These are phyloP conservation scores for Lachnellula subtilissima DNA, from an alignment of 2,329 filamentous ascomycete species.

Conservation along the genomic window DNA sequence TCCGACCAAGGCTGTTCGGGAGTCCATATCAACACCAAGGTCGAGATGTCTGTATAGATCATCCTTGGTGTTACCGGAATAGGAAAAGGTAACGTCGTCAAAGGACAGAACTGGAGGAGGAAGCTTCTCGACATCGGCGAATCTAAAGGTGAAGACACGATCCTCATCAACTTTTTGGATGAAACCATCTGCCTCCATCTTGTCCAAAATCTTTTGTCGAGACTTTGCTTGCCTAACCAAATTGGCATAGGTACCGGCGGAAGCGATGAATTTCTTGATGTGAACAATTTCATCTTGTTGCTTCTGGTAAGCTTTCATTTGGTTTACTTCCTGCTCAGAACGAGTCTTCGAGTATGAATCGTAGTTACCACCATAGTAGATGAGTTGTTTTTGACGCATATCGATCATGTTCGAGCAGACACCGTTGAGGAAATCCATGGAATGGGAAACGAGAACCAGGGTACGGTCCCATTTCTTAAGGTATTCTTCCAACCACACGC, in stretches of 20 bases:
- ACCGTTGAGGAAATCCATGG: constrained; percentile 98
- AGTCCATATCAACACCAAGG: constrained; percentile 99
- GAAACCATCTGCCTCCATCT: constrained; percentile 99
- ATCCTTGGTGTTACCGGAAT: constrained; percentile 83
- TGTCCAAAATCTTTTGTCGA: constrained; percentile 98
- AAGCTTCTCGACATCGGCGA: constrained; percentile 98
- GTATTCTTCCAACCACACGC: constrained; percentile 99
- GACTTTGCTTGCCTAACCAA: constrained; percentile 98
- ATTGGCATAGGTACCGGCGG: constrained; percentile 99
- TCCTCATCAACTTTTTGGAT: constrained; percentile 86
- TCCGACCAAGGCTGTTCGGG: constrained; percentile 90
- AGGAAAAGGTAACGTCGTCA: constrained; percentile 96
- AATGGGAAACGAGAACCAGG: constrained; percentile 93
- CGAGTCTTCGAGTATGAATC: constrained; percentile 96
- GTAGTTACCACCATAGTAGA: constrained; percentile 99
- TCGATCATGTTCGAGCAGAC: constrained; percentile 99
- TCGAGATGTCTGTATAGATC: constrained; percentile 96
- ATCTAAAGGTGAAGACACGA: constrained; percentile 93
- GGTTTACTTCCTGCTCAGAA: constrained; percentile 90
- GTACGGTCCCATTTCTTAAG: constrained; percentile 99
- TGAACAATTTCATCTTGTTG: constrained; percentile 98
- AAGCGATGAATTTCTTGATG: constrained; percentile 99
- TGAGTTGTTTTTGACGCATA: constrained; percentile 82
- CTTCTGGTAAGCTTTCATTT: constrained; percentile 98
- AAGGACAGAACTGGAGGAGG: constrained; percentile 94